These are phyloP conservation scores for Tulasnella calospora DNA, from an alignment of 768 basidiomycete species.

Conservation along the genomic window DNA sequence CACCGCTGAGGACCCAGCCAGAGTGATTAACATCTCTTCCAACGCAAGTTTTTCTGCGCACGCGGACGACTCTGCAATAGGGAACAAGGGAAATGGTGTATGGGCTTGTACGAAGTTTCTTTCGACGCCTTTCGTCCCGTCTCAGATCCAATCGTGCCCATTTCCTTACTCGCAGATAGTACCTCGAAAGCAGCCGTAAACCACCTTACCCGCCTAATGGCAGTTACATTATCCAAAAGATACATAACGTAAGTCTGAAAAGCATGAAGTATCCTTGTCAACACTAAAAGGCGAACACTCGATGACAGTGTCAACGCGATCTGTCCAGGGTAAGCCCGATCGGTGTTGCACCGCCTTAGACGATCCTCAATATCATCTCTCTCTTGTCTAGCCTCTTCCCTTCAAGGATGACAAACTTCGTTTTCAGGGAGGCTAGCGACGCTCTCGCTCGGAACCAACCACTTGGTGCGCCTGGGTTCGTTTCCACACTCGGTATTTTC, in stretches of 20 bases:
- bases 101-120: conserved; percentile 68
- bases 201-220: conserved; percentile 69
- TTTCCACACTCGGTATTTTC: background rate
- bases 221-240: conserved; percentile 55
- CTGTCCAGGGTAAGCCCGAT: conserved; percentile 58
- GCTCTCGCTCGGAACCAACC: conserved; percentile 53
- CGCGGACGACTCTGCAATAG: conserved; percentile 47
- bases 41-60: conserved; percentile 52
- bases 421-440: conserved; percentile 54
- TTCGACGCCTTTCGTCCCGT: too few relatives aligned
- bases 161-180: conserved; percentile 47
- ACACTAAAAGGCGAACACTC: background rate
- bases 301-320: conserved; percentile 70
- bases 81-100: conserved; percentile 55
- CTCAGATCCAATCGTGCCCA: background rate
- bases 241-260: conserved; percentile 57
- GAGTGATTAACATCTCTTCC: conserved; percentile 81
- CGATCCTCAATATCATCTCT: background rate
- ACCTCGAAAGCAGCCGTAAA: conserved; percentile 82
- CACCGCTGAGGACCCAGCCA: conserved; percentile 57
- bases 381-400: conserved; percentile 55
- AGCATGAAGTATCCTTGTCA: background rate
- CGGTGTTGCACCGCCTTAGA: background rate
- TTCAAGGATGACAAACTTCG: conserved; percentile 78
- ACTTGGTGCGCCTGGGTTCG: conserved; percentile 45